Evolutionary conservation across 2,329 filamentous ascomycete genomes (phyloP), one percentile per base, ranked within the genome.

Genomic region (Aspergillus aculeatinus): DNA sequence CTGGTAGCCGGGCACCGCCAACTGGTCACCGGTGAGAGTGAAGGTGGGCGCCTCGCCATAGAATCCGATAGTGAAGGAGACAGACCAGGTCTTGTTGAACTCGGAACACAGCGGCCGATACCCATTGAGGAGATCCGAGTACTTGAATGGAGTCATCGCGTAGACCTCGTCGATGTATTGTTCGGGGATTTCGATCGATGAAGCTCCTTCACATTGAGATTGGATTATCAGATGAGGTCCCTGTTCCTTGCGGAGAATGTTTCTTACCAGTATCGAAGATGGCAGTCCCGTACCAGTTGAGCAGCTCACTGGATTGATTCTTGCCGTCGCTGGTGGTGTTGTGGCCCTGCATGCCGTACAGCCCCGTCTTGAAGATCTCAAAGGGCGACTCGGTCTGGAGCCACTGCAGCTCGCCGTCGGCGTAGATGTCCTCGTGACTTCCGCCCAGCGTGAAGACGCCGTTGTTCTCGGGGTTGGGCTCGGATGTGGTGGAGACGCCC

Each of bases 71-170:
- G 33, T 52, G 11, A 52, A 52, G 9, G 51, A 52, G 29, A 52
- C 23, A 1, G 51, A 52, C 51, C 51, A 52, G 21, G 51, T 52
- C 11, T 52, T 12, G 33, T 52, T 52, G 51, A 52, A 52, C 19
- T 52, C 51, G 12, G 51, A 52, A 31, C 51, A 52, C 51, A 52
- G 33, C 3, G 51, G 51, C 16, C 51, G 51, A 33, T 52, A 52
- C 25, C 51, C 51, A 3, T 31, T 25, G 7, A 35, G 39, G 33
- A 52, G 33, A 3, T 25, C 21, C 11, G 51, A 9, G 14, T 52
- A 52, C n/a, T n/a, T 23, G 11, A 52, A 42, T 1, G 51, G 51
- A 1, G 51, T 52, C 14, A 52, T 5, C 0, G 51, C 51, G 11
- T 52, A 52, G 3, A 39, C 9, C 0, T 19, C 31, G 1, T 52